Evolutionary conservation across 2,329 filamentous ascomycete species (phyloP), one percentile per base, ranked within the genome.

Genomic region (Trichoderma semiorbis): DNA sequence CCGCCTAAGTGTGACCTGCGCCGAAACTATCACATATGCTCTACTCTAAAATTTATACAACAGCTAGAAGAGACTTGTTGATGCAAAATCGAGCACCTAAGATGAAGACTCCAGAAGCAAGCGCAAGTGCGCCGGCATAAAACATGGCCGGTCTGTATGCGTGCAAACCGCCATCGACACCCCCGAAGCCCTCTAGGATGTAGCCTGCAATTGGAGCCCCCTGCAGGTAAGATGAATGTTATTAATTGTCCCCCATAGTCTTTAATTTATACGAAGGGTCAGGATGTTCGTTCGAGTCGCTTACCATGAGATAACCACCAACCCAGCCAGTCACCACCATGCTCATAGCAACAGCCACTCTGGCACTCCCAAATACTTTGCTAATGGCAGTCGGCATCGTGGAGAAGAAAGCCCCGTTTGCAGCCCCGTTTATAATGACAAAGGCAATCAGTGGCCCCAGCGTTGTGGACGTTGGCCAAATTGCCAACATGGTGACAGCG

Each of bases 301-400:
- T 83, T 85, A 2, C 85, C 80, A 89, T 81, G 4, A 90, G 80
- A 79, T 90, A 91, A 0, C 89, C 88, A 3, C 84, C 86, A 10
- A 83, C 83, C 88, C 88, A 91, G 3, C 86, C 85, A 0, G 86
- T 89, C 2, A 89, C 84, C 50, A 88, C 83, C 86, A 90, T 89
- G 3, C 86, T 84, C 84, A 90, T 88, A 0, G 86, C 87, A 39
- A 88, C 84, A 8, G 84, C 81, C 58, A 88, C 84, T 5, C 86
- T 80, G 3, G 81, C 83, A 3, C 83, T 86, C 8, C 87, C 88
- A 80, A 89, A 89, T 1, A 88, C 83, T 75, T 84, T 87, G 0
- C 85, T 85, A 0, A 89, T 85, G 1, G 88, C 87, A 1, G 88
- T 90, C 1, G 88, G 88, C 80, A 90, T 88, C 0, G 85, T 85